A percentile compares a stretch with the other conserved stretches of the same genome.
phyloP scores from a whole-genome alignment of 345 rosid genomes.

The Conringia planisiliqua region DNA sequence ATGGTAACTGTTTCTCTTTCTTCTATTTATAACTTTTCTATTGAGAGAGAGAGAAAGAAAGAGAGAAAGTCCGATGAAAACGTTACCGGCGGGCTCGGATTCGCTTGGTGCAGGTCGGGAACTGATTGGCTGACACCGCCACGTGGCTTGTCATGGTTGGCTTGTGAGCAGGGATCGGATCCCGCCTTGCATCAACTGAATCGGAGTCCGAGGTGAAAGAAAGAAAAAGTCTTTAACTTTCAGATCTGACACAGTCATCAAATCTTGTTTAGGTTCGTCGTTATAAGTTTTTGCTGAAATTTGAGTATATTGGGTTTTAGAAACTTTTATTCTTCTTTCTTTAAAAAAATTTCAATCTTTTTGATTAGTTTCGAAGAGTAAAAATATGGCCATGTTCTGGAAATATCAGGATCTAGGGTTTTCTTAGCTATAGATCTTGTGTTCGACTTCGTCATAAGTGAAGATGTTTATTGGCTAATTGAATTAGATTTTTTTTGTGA shows the following conservation, averaged over 20 bases:
- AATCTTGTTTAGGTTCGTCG: neutral
- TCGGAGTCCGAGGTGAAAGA: conserved; percentile 80
- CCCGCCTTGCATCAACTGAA: conserved; percentile 99
- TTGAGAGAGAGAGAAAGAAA: neutral
- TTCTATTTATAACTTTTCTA: neutral
- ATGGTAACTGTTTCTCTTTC: neutral
- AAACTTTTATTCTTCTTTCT: neutral
- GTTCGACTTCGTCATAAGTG: neutral
- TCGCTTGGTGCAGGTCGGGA: conserved; percentile 99
- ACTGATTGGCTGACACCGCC: conserved; percentile 43
- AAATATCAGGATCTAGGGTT: neutral
- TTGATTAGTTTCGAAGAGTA: neutral
- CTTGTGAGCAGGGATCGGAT: conserved; percentile 42
- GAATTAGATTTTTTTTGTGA: neutral
- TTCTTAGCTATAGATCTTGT: neutral
- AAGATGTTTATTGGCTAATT: neutral
- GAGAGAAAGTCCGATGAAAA: neutral
- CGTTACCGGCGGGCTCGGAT: conserved; percentile 74
- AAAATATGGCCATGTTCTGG: neutral
- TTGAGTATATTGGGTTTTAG: neutral
- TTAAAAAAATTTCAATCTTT: no score
- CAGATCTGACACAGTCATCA: conserved; percentile 41
- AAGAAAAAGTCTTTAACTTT: neutral
- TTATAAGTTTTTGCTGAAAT: neutral
- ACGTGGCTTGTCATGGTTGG: conserved; percentile 28